A percentile compares a stretch with the other conserved stretches of the same genome.
Evolutionary conservation across 768 basidiomycete genomes (phyloP).

Genomic region (Rhodotorula graminis): DNA sequence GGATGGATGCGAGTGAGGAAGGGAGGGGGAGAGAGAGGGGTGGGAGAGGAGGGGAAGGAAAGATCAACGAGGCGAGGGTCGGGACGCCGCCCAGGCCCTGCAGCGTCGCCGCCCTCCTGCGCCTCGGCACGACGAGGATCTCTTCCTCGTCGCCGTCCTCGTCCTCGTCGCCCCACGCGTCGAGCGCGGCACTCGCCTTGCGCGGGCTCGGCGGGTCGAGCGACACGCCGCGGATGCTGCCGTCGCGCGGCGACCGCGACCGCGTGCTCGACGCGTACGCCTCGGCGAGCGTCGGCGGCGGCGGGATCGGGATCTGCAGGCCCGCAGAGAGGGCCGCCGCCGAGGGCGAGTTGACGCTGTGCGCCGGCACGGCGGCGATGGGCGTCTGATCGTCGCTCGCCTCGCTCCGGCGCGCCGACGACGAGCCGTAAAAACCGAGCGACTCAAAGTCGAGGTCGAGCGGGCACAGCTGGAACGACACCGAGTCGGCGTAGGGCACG

Average conservation of each 20-base stretch:
- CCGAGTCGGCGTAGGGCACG: conserved; percentile 2
- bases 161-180: conserved; percentile 12
- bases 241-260: conserved; percentile 11
- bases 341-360: background rate
- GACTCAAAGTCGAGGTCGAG: background rate
- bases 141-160: conserved; percentile 23
- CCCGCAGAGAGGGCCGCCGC: too few species aligned
- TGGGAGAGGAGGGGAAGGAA: background rate
- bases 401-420: background rate
- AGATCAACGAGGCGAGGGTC: background rate
- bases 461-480: conserved; percentile 9
- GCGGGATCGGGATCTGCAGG: background rate
- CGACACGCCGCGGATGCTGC: conserved; percentile 8
- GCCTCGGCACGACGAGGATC: conserved; percentile 24
- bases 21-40: background rate
- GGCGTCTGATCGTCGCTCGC: background rate
- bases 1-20: too few species aligned
- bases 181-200: background rate
- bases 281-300: background rate
- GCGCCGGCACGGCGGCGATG: background rate
- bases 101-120: conserved; percentile 20
- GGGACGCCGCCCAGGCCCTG: background rate
- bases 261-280: background rate
- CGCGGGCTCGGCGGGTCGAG: conserved; percentile 6
- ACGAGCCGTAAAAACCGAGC: background rate